Evolutionary conservation across 345 rosid species (phyloP), one percentile per base, ranked within the genome.

Genomic region (Boechera stricta): DNA sequence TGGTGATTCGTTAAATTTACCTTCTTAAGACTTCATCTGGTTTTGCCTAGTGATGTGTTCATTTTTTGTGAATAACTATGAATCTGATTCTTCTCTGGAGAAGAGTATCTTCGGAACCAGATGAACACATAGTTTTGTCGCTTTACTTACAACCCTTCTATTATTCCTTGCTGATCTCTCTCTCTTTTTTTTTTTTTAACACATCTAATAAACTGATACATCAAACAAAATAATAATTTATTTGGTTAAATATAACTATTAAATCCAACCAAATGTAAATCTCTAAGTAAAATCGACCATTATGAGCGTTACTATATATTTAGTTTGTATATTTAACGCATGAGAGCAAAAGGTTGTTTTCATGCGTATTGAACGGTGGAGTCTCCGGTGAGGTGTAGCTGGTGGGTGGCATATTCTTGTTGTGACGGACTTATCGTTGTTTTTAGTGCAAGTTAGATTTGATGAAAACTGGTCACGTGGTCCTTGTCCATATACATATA

Each of bases 341-440:
- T 26, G 57, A 52, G 31, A 52, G 3, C 32, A 24, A 9, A 24
- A 52, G 4, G 7, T 32, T 32, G 33, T 1, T 12, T 28, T 29
- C 10, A 7, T 8, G 45, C 28, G n/a, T 4, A 26, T 24, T 6
- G 7, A 31, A 29, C 9, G 35, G 28, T 59, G 24, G 67, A 71
- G 59, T 59, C 75, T 59, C 57, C 47, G 36, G 48, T 59, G 67
- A 47, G 58, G 36, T 58, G 8, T 47, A 11, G 48, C 26, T 58
- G 65, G 67, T 59, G 48, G 47, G 15, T 71, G 67, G 75, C 47
- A 71, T 71, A 71, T 71, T 71, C 67, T 47, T 62, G 66, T 18
- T 29, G 26, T 36, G 65, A 42, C 67, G 52, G 36, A 26, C 4
- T 63, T 26, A 4, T 41, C 31, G 42, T 59, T 57, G 44, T 61